Evolutionary conservation across 176 grass and related monocot species (phyloP).

Genomic region (Avena eriantha): DNA sequence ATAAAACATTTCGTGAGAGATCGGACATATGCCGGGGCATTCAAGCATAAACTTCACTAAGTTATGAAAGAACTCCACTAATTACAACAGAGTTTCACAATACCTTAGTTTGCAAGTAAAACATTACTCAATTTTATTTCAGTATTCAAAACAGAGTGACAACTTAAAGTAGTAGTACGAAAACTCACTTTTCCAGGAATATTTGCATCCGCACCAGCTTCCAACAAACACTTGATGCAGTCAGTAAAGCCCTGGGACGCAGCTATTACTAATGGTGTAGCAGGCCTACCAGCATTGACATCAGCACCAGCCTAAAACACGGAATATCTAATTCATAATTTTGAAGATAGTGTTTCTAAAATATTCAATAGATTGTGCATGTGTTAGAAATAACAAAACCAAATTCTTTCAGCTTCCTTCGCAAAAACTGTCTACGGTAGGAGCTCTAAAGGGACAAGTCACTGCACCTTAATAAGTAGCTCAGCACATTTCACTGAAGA

Average conservation of each 20-base stretch:
- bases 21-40: background rate
- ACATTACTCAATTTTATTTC: background rate
- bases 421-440: background rate
- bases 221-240: slow-evolving; percentile 34
- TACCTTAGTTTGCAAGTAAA: background rate
- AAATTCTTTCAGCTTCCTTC: background rate
- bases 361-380: background rate
- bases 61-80: background rate
- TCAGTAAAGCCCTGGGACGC: slow-evolving; percentile 27
- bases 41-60: background rate
- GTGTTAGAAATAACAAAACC: slow-evolving; percentile 18
- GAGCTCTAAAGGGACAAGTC: background rate
- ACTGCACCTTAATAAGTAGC: background rate
- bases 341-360: background rate
- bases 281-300: slow-evolving; percentile 39
- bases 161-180: background rate
- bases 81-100: background rate
- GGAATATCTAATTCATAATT: background rate
- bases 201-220: slow-evolving; percentile 37
- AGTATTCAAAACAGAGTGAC: background rate
- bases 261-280: slow-evolving; percentile 33
- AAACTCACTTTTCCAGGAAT: slow-evolving; percentile 36
- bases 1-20: no score
- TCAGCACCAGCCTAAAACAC: slow-evolving; percentile 22
- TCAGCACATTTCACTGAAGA: background rate